Conservation (phyloP, 192 early-diverging fungal genomes). For the Pecoramyces ruminantium region DNA sequence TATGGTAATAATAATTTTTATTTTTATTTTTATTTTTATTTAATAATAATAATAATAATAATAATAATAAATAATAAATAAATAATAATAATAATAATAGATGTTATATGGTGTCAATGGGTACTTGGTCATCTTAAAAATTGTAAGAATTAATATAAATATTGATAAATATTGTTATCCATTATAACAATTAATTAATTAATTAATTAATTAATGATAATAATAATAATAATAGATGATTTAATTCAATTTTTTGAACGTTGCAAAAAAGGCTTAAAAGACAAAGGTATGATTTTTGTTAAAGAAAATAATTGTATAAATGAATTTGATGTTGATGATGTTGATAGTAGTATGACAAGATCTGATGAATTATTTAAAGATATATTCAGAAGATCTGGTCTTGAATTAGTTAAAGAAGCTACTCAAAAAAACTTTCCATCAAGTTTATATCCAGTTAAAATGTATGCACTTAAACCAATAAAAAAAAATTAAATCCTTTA, state of each 20-base stretch:
- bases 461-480: not conserved
- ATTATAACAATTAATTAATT: no score
- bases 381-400: slow-evolving; percentile 40
- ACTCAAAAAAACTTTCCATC: slow-evolving; percentile 40
- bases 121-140: slow-evolving; percentile 85
- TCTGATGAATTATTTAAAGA: slow-evolving; percentile 36
- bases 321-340: slow-evolving; percentile 56
- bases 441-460: slow-evolving; percentile 8
- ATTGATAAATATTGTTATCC: no score
- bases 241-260: slow-evolving; percentile 64
- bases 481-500: not conserved
- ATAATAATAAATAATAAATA: not conserved
- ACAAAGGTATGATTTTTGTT: slow-evolving; percentile 57
- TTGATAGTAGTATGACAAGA: slow-evolving; percentile 68
- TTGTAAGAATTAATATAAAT: no score
- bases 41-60: not conserved
- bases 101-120: slow-evolving; percentile 98
- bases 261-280: slow-evolving; percentile 49
- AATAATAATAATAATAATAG: slow-evolving; percentile 1
- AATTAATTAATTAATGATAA: no score
- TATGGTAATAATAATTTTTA: slow-evolving; percentile 19
- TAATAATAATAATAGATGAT: no score
- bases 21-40: no score
- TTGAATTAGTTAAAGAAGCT: slow-evolving; percentile 40
- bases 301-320: slow-evolving; percentile 61